Evolutionary conservation across 805 yeast species (phyloP), one percentile per base, ranked within the genome.

Genomic region (Candida alai): DNA sequence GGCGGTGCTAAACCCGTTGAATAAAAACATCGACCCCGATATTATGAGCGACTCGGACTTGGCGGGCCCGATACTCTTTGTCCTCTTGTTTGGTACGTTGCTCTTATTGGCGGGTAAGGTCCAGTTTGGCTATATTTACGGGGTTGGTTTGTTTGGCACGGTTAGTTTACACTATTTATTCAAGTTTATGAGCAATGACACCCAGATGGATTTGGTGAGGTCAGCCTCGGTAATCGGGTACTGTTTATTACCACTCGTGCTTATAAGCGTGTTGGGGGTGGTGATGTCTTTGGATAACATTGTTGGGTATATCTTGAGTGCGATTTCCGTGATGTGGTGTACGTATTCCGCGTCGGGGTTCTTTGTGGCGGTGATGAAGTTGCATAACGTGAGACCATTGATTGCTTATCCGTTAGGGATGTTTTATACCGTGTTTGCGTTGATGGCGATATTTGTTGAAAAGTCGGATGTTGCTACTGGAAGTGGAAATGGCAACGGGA

Each of bases 91-190:
- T 54, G 98, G 96, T 14, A 73, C 88, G 1, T 77, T 83, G 40
- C 65, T 93, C 35, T 64, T 90, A 32, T 68, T 89, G 28, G 80
- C 95, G 1, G 97, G 98, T 4, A 93, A 90, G 57, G 84, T 90
- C 11, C 97, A 93, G 57, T 93, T 93, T 55, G 97, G 97, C 2
- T 93, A 93, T 58, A 84, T 93, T 32, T 93, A 93, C 52, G 97
- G 98, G 24, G 95, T 93, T 26, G 97, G 96, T 0, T 62, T 93
- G 27, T 79, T 90, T 47, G 98, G 98, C 12, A 83, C 95, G 2
- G 54, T 86, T 11, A 78, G 95, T 20, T 74, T 88, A 44, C 97
- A 89, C 60, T 75, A 76, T 47, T 67, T 93, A 39, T 83, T 94
- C 57, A 88, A 84, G 55, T 68, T 87, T 42, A 93, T 93, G 98